Percentiles rank a stretch among this genome's conserved stretches.
These are phyloP conservation scores for Sodiomyces alkalinus DNA, from an alignment of 2,329 filamentous ascomycete species.

Conservation along the genomic window DNA sequence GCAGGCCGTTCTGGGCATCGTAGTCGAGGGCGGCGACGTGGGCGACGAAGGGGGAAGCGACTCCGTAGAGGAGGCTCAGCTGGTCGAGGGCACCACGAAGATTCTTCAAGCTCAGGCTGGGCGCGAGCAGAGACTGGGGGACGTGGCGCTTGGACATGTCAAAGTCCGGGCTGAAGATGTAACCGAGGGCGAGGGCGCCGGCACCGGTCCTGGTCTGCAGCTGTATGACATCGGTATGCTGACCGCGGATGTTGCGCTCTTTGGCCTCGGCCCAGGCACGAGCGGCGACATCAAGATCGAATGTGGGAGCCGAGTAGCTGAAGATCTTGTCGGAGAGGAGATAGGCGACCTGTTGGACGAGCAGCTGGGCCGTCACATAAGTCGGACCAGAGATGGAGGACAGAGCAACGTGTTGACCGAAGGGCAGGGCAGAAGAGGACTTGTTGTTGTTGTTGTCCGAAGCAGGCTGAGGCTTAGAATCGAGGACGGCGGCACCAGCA, in stretches of 20 bases:
- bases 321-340: constrained; percentile 94
- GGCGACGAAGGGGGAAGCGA: constrained; percentile 83
- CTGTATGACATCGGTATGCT: constrained; percentile 59
- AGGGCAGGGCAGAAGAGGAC: constrained; percentile 38
- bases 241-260: constrained; percentile 69
- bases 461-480: constrained; percentile 13
- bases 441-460: constrained; percentile 19
- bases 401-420: constrained; percentile 38
- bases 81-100: constrained; percentile 80
- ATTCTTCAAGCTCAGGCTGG: constrained; percentile 65
- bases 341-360: constrained; percentile 94
- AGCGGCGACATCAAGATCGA: constrained; percentile 74
- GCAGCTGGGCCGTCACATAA: constrained; percentile 82
- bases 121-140: constrained; percentile 80
- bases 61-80: constrained; percentile 76
- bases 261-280: constrained; percentile 57
- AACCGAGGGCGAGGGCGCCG: constrained; percentile 81
- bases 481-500: constrained; percentile 13
- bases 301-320: constrained; percentile 87
- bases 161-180: constrained; percentile 96
- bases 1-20: constrained; percentile 49
- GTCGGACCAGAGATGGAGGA: constrained; percentile 66
- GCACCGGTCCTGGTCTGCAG: constrained; percentile 83
- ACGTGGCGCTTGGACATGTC: constrained; percentile 82
- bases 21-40: constrained; percentile 91